These are phyloP conservation scores for Schizophyllum commune DNA, from an alignment of 1,284 basidiomycete genomes.

Conservation along the genomic window DNA sequence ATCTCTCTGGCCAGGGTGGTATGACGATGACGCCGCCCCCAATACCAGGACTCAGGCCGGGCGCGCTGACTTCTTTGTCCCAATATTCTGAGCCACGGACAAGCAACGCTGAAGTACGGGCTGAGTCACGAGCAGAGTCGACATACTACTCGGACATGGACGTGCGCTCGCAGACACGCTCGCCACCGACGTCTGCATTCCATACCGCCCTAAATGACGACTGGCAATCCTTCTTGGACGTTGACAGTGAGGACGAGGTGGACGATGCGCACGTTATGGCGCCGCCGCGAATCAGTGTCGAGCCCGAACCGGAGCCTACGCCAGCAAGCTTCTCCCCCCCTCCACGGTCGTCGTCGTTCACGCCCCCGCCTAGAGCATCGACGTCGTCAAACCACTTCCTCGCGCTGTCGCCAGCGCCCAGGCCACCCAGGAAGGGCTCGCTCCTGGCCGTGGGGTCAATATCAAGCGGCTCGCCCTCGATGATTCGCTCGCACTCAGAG, in stretches of 20 bases:
- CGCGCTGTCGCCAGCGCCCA: slow-evolving; percentile 46
- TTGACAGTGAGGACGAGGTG: slow-evolving; percentile 9
- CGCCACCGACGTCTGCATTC: slow-evolving; percentile 67
- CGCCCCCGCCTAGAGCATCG: slow-evolving; percentile 39
- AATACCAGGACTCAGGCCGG: slow-evolving; percentile 17
- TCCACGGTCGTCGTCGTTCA: slow-evolving; percentile 41
- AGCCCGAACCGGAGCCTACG: slow-evolving; percentile 12
- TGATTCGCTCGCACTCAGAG: not conserved
- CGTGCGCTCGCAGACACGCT: slow-evolving; percentile 28
- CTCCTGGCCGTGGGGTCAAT: not conserved
- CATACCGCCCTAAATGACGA: slow-evolving; percentile 41
- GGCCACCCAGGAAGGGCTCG: slow-evolving; percentile 8
- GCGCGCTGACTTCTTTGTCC: slow-evolving; percentile 35
- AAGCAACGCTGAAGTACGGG: too few relatives aligned
- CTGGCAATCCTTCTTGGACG: slow-evolving; percentile 18
- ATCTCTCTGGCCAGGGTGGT: slow-evolving; percentile 27
- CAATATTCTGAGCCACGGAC: slow-evolving; percentile 35
- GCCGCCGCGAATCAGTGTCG: slow-evolving; percentile 20
- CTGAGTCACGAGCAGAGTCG: not conserved
- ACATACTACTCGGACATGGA: not conserved
- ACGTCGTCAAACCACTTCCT: slow-evolving; percentile 32
- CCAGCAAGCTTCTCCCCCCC: slow-evolving; percentile 15
- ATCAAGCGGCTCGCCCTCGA: not conserved
- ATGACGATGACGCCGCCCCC: slow-evolving; percentile 36
- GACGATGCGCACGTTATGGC: not conserved